Conservation (phyloP, 2,329 filamentous ascomycete genomes). For the Colletotrichum echinochloae region DNA sequence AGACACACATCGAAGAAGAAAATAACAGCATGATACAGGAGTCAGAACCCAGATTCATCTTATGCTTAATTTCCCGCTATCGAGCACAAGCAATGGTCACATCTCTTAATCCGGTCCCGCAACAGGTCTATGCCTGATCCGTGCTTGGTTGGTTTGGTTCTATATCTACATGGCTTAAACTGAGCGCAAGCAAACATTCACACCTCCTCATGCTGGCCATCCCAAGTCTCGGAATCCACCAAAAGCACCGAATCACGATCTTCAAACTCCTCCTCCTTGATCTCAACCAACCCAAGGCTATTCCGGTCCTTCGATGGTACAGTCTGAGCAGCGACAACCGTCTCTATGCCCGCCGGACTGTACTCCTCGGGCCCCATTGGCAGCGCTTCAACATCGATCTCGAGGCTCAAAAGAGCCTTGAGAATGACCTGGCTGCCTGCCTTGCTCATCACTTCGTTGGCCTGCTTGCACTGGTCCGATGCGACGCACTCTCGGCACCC, state of each 20-base stretch:
- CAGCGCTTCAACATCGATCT: conserved; percentile 85
- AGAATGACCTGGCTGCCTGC: conserved; percentile 86
- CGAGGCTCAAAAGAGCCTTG: conserved; percentile 77
- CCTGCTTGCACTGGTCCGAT: conserved; percentile 84
- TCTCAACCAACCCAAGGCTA: conserved; percentile 13
- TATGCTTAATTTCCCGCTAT: background rate
- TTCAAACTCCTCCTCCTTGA: conserved; percentile 41
- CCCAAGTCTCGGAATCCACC: conserved; percentile 19
- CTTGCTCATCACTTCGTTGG: conserved; percentile 94
- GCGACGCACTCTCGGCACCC: conserved; percentile 94
- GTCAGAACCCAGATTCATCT: background rate
- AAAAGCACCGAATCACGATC: conserved; percentile 17
- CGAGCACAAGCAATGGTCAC: background rate
- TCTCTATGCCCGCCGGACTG: conserved; percentile 81
- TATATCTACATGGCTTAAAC: background rate
- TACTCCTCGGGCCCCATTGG: conserved; percentile 85
- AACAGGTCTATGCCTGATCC: background rate
- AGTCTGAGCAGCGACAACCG: conserved; percentile 78
- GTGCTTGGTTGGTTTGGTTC: background rate
- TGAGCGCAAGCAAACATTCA: background rate
- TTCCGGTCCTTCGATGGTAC: conserved; percentile 60
- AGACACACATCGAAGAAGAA: background rate
- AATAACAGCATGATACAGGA: background rate
- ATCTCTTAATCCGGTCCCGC: background rate
- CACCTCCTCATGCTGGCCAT: background rate